Percentiles rank a stretch among this genome's conserved stretches.
These are phyloP conservation scores for Phyllachora maydis DNA, from an alignment of 2,329 filamentous ascomycete genomes.

Conservation along the genomic window DNA sequence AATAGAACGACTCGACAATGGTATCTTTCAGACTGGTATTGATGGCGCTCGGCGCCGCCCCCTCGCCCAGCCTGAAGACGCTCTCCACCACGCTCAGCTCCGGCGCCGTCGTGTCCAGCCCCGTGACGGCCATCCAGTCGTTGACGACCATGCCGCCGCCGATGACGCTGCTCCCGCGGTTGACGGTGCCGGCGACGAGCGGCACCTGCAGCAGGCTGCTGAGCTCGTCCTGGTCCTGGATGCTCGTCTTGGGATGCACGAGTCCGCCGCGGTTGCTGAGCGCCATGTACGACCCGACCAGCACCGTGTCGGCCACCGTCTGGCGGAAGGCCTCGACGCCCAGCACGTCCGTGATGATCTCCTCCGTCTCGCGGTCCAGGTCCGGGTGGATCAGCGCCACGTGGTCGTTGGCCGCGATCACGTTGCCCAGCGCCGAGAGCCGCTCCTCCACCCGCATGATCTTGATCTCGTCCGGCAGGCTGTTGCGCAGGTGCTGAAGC, in stretches of 20 bases:
- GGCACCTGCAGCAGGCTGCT: slow-evolving; percentile 86
- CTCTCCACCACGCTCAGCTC: slow-evolving; percentile 92
- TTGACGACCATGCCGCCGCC: slow-evolving; percentile 94
- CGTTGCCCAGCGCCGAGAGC: slow-evolving; percentile 85
- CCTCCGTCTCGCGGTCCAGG: slow-evolving; percentile 91
- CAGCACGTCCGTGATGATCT: slow-evolving; percentile 89
- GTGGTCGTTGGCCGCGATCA: slow-evolving; percentile 92
- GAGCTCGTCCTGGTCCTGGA: slow-evolving; percentile 96
- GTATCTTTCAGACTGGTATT: slow-evolving; percentile 84
- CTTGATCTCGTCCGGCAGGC: slow-evolving; percentile 74
- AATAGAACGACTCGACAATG: slow-evolving; percentile 99
- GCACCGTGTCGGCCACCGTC: slow-evolving; percentile 90
- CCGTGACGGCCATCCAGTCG: slow-evolving; percentile 91
- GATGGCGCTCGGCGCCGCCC: slow-evolving; percentile 56
- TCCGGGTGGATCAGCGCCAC: slow-evolving; percentile 93
- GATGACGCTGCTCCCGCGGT: slow-evolving; percentile 85
- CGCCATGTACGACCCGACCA: slow-evolving; percentile 92
- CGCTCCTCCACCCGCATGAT: slow-evolving; percentile 97
- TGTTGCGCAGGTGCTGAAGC: slow-evolving; percentile 90
- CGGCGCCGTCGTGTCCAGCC: slow-evolving; percentile 87
- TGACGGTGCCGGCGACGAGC: slow-evolving; percentile 82
- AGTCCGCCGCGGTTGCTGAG: slow-evolving; percentile 91
- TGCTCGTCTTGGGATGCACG: slow-evolving; percentile 90
- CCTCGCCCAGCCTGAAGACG: slow-evolving; percentile 87
- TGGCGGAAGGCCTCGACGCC: slow-evolving; percentile 83